Evolutionary conservation across 768 basidiomycete species (phyloP).

Genomic region (Collybia sordida): DNA sequence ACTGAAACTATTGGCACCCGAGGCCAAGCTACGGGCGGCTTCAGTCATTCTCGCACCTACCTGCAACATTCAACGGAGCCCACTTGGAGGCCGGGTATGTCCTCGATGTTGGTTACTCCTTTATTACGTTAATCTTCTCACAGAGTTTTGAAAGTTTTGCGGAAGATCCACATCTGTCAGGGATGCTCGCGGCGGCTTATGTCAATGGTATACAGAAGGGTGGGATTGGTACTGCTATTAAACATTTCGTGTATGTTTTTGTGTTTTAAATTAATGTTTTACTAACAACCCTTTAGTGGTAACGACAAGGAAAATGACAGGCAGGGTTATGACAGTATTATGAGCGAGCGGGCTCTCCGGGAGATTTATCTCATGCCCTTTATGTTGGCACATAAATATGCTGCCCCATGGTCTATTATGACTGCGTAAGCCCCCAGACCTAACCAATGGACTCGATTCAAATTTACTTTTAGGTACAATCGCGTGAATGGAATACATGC

Average conservation of each 20-base stretch:
- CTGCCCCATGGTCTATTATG: conserved; percentile 70
- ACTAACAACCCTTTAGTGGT: conserved; percentile 36
- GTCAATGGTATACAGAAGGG: conserved; percentile 74
- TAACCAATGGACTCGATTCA: neutral
- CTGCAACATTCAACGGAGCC: conserved; percentile 83
- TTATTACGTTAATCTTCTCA: neutral
- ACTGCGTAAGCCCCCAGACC: conserved; percentile 51
- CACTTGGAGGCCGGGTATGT: conserved; percentile 66
- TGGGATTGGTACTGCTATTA: conserved; percentile 78
- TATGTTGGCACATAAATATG: conserved; percentile 68
- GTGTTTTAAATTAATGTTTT: neutral
- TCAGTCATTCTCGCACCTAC: conserved; percentile 77
- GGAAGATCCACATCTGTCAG: conserved; percentile 75
- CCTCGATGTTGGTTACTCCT: neutral
- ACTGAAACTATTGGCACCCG: conserved; percentile 61
- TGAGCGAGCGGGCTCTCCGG: conserved; percentile 65
- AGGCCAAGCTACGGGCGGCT: conserved; percentile 70
- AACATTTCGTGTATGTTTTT: conserved; percentile 70
- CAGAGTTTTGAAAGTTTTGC: conserved; percentile 80
- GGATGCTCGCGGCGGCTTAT: conserved; percentile 68
- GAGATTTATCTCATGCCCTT: conserved; percentile 79
- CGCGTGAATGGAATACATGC: conserved; percentile 76
- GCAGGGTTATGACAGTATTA: conserved; percentile 62
- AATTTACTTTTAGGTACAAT: conserved; percentile 49
- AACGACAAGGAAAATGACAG: conserved; percentile 86